Conservation (phyloP, 2,329 filamentous ascomycete species). For the Hymenoscyphus scutula region DNA sequence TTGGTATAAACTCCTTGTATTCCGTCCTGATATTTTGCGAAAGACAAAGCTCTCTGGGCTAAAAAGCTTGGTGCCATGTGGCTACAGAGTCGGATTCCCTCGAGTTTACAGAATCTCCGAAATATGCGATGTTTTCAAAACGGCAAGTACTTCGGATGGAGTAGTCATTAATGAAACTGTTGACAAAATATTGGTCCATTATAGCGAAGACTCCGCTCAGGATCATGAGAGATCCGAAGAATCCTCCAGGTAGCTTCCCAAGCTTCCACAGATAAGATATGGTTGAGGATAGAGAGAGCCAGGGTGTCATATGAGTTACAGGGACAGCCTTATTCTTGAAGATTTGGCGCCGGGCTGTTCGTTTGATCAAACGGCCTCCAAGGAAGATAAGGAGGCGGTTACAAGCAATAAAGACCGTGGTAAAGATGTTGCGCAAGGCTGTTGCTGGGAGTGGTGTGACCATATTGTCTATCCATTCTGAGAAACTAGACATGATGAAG, state of each 20-base stretch:
- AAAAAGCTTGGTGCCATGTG: background rate
- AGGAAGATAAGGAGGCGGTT: conserved; percentile 13
- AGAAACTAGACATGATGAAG: background rate
- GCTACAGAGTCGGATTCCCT: background rate
- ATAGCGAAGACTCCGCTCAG: conserved; percentile 11
- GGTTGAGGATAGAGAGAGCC: conserved; percentile 10
- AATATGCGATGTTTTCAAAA: background rate
- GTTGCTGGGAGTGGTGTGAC: background rate
- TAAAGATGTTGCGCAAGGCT: conserved; percentile 11
- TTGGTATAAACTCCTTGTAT: background rate
- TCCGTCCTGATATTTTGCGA: background rate
- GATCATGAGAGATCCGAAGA: conserved; percentile 16
- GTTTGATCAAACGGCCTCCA: conserved; percentile 14
- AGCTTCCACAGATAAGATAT: conserved; percentile 7
- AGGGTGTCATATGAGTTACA: conserved; percentile 15
- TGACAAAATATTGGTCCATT: conserved; percentile 12
- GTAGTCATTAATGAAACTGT: conserved; percentile 5
- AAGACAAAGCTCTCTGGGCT: background rate
- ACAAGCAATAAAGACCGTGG: conserved; percentile 10
- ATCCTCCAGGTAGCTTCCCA: conserved; percentile 13
- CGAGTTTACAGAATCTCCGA: background rate
- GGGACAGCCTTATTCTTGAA: conserved; percentile 11
- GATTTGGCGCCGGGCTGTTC: conserved; percentile 13
- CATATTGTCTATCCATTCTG: background rate
- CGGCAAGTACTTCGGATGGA: background rate